phyloP scores from a whole-genome alignment of 768 basidiomycete species.

The Tricholomella constricta region DNA sequence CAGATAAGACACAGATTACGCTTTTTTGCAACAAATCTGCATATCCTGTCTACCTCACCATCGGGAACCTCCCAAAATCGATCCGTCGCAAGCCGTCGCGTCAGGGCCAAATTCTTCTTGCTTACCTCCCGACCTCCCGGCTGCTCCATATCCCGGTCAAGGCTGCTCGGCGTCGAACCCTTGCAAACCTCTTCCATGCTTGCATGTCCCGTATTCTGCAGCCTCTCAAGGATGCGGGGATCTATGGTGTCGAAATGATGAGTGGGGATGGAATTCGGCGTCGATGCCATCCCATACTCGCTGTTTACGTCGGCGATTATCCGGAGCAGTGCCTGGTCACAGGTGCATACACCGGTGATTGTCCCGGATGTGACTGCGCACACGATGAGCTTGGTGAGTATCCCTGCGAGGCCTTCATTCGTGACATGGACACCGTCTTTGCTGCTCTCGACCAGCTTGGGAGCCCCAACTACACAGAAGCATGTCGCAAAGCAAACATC shows the following conservation, averaged over 20 bases:
- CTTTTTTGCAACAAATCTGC: too few relatives aligned
- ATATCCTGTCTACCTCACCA: too few relatives aligned
- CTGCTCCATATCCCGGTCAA: constrained; percentile 20
- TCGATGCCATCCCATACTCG: constrained; percentile 39
- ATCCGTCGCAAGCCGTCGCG: constrained; percentile 39
- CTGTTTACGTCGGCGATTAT: constrained; percentile 40
- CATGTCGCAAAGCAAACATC: constrained; percentile 22
- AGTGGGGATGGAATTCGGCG: constrained; percentile 38
- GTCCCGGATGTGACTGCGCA: constrained; percentile 25
- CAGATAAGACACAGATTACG: too few relatives aligned
- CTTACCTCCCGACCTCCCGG: constrained; percentile 36
- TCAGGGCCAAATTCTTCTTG: constrained; percentile 37
- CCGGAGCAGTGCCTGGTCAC: constrained; percentile 46
- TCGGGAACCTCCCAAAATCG: constrained; percentile 23
- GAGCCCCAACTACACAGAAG: constrained; percentile 5
- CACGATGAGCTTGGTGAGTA: constrained; percentile 20
- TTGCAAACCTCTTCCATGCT: constrained; percentile 39
- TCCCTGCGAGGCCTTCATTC: not conserved
- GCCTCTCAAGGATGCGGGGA: constrained; percentile 29
- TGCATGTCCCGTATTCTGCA: constrained; percentile 31
- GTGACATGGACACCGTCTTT: constrained; percentile 18
- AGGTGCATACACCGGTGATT: constrained; percentile 24
- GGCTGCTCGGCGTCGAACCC: constrained; percentile 22
- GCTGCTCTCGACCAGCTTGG: constrained; percentile 28
- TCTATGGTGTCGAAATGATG: constrained; percentile 22